Evolutionary conservation across 2,329 filamentous ascomycete species (phyloP), one percentile per base, ranked within the genome.

Genomic region (Colletotrichum magnum): DNA sequence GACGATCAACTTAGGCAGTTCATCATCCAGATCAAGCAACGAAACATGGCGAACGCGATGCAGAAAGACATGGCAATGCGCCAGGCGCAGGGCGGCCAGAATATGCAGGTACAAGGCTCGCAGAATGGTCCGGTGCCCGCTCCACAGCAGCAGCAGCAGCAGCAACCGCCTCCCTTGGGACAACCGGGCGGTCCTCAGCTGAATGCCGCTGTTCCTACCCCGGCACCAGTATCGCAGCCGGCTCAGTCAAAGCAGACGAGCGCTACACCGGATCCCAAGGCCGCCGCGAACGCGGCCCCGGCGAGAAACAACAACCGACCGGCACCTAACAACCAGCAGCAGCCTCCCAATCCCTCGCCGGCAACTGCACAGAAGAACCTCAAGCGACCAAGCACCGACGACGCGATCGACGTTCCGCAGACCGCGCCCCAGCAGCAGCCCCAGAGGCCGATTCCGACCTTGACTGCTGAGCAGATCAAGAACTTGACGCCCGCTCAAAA

Each of bases 301-400:
- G 59, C 51, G 9, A 69, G 63, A 7, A 78, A 77, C 59, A 77
- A 75, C 57, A 75, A 73, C 18, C 79, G 78, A 16, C 75, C 75
- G 21, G 67, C 74, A 6, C 76, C 72, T 58, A 81, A 77, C 65
- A 81, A 76, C 53, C 82, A 81, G 51, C 57, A 75, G 41, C 76
- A 80, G 36, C 75, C 77, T 39, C 77, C 79, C 5, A 80, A 80
- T 52, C 77, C 78, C 16, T 81, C 83, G 5, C 78, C 82, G 9
- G 80, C 80, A 2, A 70, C 80, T 5, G 77, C 77, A 9, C 75
- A 78, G 28, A 88, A 85, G 75, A 84, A 79, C 56, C 79, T 87
- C 51, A 89, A 89, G 78, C 84, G 87, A 1, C 79, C 85, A 4
- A 86, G 79, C 59, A 77, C 80, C 4, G 86, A 88, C 26, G 86